A percentile compares a stretch with the other conserved stretches of the same genome.
Conservation (phyloP, 2,329 filamentous ascomycete genomes). For the Drechslera avenae region DNA sequence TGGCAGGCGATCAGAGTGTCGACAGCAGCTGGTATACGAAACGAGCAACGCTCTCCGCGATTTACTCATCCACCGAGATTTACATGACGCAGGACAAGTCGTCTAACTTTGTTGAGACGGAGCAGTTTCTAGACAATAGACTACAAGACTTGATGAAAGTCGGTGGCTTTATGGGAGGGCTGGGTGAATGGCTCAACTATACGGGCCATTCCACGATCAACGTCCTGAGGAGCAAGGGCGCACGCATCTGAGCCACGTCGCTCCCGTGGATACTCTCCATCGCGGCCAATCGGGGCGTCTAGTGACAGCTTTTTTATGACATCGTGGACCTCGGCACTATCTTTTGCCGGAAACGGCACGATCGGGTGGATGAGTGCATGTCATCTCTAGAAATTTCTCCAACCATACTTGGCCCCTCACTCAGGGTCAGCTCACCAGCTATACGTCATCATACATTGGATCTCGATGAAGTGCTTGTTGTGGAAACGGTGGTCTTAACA, state of each 20-base stretch:
- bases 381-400: neutral
- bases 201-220: constrained; percentile 78
- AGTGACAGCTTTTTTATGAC: neutral
- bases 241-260: constrained; percentile 66
- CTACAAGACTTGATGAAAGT: constrained; percentile 70
- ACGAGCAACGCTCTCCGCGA: constrained; percentile 64
- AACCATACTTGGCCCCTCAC: neutral
- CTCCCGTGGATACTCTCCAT: neutral
- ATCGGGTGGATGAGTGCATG: no score
- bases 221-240: constrained; percentile 83
- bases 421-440: neutral
- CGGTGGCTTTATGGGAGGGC: constrained; percentile 65
- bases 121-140: constrained; percentile 76
- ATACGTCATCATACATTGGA: neutral
- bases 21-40: constrained; percentile 89
- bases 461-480: constrained; percentile 5
- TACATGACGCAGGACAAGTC: constrained; percentile 93
- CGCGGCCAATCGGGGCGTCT: neutral
- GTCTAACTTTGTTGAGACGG: constrained; percentile 74
- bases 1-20: constrained; percentile 80
- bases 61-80: constrained; percentile 78
- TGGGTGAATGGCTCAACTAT: constrained; percentile 82
- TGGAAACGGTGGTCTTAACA: no score
- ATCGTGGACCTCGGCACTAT: neutral
- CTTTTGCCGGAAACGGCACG: no score